Evolutionary conservation across 176 grass and related monocot genomes (phyloP).

Genomic region (Aegilops sharonensis): DNA sequence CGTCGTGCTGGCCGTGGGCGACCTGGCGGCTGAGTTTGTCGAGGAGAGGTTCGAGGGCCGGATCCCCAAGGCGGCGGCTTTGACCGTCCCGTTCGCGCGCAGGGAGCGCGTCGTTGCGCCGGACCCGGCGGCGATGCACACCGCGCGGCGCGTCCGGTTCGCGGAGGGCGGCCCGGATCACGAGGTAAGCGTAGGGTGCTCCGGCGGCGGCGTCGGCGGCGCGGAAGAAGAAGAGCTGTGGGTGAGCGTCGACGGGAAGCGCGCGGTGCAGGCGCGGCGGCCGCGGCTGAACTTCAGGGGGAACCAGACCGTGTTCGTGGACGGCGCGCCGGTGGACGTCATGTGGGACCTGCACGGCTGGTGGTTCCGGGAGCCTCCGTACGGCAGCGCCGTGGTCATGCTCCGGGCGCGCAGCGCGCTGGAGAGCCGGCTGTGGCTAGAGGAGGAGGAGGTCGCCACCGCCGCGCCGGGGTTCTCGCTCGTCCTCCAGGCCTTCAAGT

Average conservation of each 20-base stretch:
- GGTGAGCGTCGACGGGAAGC: slow-evolving; percentile 73
- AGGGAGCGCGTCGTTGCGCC: slow-evolving; percentile 62
- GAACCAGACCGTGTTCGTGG: slow-evolving; percentile 94
- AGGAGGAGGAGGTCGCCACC: slow-evolving; percentile 52
- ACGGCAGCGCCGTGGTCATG: slow-evolving; percentile 68
- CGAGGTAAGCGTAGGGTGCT: slow-evolving; percentile 76
- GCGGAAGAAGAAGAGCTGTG: slow-evolving; percentile 45
- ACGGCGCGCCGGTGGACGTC: slow-evolving; percentile 81
- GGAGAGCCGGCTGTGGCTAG: slow-evolving; percentile 91
- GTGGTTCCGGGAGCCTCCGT: slow-evolving; percentile 51
- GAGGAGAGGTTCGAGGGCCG: slow-evolving; percentile 58
- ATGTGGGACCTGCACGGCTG: slow-evolving; percentile 91
- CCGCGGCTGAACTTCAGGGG: slow-evolving; percentile 78
- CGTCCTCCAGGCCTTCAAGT: slow-evolving; percentile 62
- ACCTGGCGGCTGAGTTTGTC: slow-evolving; percentile 55
- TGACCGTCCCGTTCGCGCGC: slow-evolving; percentile 25
- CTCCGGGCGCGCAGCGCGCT: slow-evolving; percentile 70
- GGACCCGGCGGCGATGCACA: slow-evolving; percentile 27
- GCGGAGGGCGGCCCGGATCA: slow-evolving; percentile 63
- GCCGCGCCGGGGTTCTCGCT: slow-evolving; percentile 64
- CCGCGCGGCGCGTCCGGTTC: slow-evolving; percentile 52
- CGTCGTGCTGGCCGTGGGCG: slow-evolving; percentile 69
- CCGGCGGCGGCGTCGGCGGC: neutral
- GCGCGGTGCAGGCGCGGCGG: slow-evolving; percentile 58
- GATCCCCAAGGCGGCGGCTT: slow-evolving; percentile 36